Conservation (phyloP, 139 green algal species). For the Microglena sp. region DNA sequence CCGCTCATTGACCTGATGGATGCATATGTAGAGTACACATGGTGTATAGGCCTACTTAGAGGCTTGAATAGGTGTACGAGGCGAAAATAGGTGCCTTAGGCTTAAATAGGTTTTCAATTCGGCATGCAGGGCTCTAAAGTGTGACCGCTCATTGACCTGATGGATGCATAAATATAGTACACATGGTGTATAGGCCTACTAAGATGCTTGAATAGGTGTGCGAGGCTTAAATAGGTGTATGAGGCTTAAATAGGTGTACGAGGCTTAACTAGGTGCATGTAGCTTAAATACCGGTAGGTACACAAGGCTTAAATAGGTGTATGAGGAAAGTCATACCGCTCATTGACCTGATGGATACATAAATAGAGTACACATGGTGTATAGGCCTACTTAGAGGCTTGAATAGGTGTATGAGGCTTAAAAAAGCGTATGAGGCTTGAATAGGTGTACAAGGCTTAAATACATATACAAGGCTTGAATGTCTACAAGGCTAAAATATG, state of each 20-base stretch:
- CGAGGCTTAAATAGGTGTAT: too few relatives aligned
- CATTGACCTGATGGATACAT: neutral
- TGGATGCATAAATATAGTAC: neutral
- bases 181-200: neutral
- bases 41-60: neutral
- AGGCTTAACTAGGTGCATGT: too few relatives aligned
- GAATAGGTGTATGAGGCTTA: too few relatives aligned
- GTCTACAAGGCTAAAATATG: neutral
- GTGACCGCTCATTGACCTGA: neutral
- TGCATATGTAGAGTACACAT: neutral
- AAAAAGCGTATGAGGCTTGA: too few relatives aligned
- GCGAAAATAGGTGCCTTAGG: neutral
- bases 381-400: neutral
- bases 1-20: conserved; percentile 29
- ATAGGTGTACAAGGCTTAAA: too few relatives aligned
- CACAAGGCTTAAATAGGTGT: neutral
- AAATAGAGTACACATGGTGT: neutral
- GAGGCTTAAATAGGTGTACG: too few relatives aligned
- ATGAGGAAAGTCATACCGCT: neutral
- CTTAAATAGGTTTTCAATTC: neutral
- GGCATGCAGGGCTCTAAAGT: neutral
- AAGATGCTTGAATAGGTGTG: neutral
- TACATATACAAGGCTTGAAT: neutral
- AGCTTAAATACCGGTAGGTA: neutral
- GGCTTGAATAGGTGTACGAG: neutral